Base-by-base conservation (phyloP, 148 eudicot species). In the Linanthus parryae region DNA sequence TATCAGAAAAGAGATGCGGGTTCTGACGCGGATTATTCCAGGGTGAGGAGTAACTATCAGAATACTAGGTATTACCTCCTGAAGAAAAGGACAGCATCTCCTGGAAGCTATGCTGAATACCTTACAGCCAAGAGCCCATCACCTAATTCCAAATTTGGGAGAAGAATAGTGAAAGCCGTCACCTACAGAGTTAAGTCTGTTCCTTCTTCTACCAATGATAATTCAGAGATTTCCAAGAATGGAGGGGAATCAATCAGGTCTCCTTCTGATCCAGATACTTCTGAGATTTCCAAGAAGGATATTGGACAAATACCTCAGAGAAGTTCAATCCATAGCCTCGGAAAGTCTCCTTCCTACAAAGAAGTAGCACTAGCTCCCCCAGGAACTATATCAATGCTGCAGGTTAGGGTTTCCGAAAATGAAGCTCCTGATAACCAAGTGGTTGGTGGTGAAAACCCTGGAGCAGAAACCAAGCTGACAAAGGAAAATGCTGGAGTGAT, bases 341-440 rank as follows among this genome's bases (percentile, higher is more conserved):
- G 95, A 12, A 88, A 82, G 63, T 94, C 99, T 56, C 99, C 96
- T 68, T 94, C 99, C 6, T 94, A 94, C 55, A 94, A 88, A 74
- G 99, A 94, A 70, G 99, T 94, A 21, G 99, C 99, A 28, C 61
- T 94, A 67, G 96, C 99, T 33, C 99, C 95, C 6, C 99, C 99
- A 31, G 99, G 99, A 50, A 79, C 80, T 48, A 80, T 94, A 36
- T 52, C 96, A 28, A 73, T 77, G 74, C 51, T 84, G 57, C 96
- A 84, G 58, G 75, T 61, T 51, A 67, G 59, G 60, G 62, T 50
- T 49, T 52, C 64, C 47, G 57, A 80, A 25, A 64, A 58, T 65
- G 78, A 72, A 16, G 24, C 31, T 68, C 52, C 59, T 39, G 63
- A 52, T 48, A 64, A 38, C 21, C 24, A 67, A 34, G 82, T 70